Base-by-base conservation (phyloP, 2,329 filamentous ascomycete genomes). In the Neocatenulostroma microsporum region DNA sequence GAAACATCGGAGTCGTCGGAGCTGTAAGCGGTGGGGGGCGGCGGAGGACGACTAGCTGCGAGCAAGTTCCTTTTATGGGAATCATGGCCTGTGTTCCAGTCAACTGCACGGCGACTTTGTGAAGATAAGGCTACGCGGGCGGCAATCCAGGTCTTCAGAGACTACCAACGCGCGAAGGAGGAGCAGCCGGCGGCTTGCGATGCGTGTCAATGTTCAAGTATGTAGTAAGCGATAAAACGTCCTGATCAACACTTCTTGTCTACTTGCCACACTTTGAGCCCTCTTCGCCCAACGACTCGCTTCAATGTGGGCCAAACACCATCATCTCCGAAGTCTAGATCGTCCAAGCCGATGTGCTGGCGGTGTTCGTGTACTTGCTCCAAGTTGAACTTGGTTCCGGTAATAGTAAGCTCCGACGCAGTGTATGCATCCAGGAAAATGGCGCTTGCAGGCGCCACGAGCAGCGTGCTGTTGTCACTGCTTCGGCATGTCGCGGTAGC, bases 291-390 rank as follows among this genome's bases (percentile, higher is more conserved):
- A 25, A 61, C 31, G 9, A 87, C 81, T 47, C 82, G 67, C 23
- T 68, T 64, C 30, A 89, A 58, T 6, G 84, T 88, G 42, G 73
- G 68, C 79, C 76, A 81, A 34, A 88, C 67, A 5, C 84, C 84
- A 49, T 88, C 83, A 42, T 83, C 78, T 2, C 67, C 81, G 66
- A 84, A 86, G 54, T 88, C 82, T 55, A 89, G 66, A 60, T 89
- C 84, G 58, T 89, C 84, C 27, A 89, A 63, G 51, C 86, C 87
- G 21, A 89, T 60, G 58, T 89, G 84, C 37, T 70, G 68, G 30
- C 61, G 64, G 50, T 84, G 71, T 41, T 72, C 71, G 80, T 82
- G 88, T 3, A 84, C 73, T 56, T 84, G 74, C 40, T 78, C 69
- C 49, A 88, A 80, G 21, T 71, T 31, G 10, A 52, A 11, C 9